These are phyloP conservation scores for Mycena kentingensis DNA, from an alignment of 768 basidiomycete genomes.

Conservation along the genomic window DNA sequence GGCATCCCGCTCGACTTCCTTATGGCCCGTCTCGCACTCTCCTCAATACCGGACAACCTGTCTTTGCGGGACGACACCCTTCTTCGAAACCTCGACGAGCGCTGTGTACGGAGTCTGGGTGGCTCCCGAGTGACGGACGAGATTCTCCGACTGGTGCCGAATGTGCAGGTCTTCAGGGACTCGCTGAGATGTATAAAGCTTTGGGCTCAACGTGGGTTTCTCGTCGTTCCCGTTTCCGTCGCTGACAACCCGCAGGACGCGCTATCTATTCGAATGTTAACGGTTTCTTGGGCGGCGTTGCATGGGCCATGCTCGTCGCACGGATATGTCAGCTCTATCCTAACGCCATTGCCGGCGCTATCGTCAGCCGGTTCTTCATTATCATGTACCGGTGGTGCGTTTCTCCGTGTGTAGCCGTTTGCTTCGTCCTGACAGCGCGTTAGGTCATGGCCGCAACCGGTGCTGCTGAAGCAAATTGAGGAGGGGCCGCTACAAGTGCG, in stretches of 20 bases:
- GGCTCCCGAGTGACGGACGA: slow-evolving; percentile 96
- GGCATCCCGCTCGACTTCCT: slow-evolving; percentile 94
- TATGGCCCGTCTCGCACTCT: slow-evolving; percentile 85
- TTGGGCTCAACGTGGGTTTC: slow-evolving; percentile 90
- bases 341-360: slow-evolving; percentile 89
- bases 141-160: slow-evolving; percentile 91
- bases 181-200: slow-evolving; percentile 94
- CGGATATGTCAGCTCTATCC: slow-evolving; percentile 99
- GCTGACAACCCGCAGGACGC: slow-evolving; percentile 55
- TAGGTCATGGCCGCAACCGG: slow-evolving; percentile 98
- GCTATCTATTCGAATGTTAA: slow-evolving; percentile 98
- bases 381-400: slow-evolving; percentile 94
- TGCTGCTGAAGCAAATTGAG: slow-evolving; percentile 95
- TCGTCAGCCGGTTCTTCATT: slow-evolving; percentile 97
- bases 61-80: slow-evolving; percentile 90
- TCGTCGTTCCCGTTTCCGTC: not conserved
- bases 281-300: slow-evolving; percentile 96
- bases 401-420: not conserved
- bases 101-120: slow-evolving; percentile 92
- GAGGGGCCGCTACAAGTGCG: slow-evolving; percentile 90
- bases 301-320: slow-evolving; percentile 99
- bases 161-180: slow-evolving; percentile 92
- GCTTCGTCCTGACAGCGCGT: slow-evolving; percentile 15
- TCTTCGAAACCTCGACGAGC: slow-evolving; percentile 89
- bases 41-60: slow-evolving; percentile 90